Conservation (phyloP, 441 rosid genomes). For the California macrophylla region DNA sequence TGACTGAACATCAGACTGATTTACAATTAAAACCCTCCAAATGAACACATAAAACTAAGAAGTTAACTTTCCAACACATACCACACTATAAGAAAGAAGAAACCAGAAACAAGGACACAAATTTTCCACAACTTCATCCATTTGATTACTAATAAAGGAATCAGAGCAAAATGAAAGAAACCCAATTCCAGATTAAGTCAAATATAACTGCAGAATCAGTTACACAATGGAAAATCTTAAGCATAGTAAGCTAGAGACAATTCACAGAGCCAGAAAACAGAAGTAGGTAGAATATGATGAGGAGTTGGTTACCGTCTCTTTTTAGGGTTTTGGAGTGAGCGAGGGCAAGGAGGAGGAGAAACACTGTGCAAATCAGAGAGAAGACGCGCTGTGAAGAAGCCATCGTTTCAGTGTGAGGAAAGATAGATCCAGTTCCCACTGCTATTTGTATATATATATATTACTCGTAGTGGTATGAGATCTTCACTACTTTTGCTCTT, state of each 20-base stretch:
- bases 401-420: neutral
- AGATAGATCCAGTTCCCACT: neutral
- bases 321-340: constrained; percentile 56
- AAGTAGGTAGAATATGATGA: neutral
- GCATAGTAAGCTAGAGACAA: neutral
- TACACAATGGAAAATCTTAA: neutral
- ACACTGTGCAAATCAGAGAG: constrained; percentile 3
- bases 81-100: too few relatives aligned
- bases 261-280: neutral
- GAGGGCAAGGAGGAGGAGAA: constrained; percentile 26
- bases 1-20: neutral
- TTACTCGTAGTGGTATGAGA: too few relatives aligned
- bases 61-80: neutral
- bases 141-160: too few relatives aligned
- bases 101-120: neutral
- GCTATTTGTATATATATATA: neutral
- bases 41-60: neutral
- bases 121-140: neutral
- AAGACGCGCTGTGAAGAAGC: neutral
- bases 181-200: neutral
- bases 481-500: neutral
- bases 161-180: neutral
- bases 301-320: constrained; percentile 44
- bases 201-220: neutral
- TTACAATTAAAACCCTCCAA: neutral